Evolutionary conservation across 768 basidiomycete species (phyloP).

Genomic region (Suillus spraguei): DNA sequence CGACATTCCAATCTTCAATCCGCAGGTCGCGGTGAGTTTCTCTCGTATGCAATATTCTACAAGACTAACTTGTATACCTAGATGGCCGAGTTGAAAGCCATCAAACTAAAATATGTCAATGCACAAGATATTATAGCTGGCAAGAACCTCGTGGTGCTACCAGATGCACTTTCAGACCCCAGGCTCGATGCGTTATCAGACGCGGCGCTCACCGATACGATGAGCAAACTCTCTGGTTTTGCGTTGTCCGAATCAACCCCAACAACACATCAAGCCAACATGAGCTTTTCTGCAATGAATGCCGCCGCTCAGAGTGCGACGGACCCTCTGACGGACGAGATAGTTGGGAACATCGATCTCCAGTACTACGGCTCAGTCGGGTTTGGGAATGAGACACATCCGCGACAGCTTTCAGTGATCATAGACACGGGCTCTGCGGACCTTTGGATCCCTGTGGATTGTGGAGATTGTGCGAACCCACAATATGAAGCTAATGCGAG

Average conservation of each 20-base stretch:
- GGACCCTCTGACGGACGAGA: conserved; percentile 40
- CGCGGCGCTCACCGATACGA: not conserved
- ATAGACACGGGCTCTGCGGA: conserved; percentile 75
- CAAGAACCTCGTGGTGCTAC: not conserved
- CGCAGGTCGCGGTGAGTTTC: not conserved
- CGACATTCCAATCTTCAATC: not conserved
- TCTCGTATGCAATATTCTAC: not conserved
- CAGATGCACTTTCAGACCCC: conserved; percentile 2
- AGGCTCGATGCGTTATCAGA: not conserved
- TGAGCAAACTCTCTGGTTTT: not conserved
- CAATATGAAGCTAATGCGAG: conserved; percentile 45
- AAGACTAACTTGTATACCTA: not conserved
- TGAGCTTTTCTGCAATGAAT: not conserved
- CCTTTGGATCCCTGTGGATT: conserved; percentile 53
- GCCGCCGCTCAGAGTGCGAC: conserved; percentile 9
- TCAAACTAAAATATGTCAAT: not conserved
- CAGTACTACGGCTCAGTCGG: conserved; percentile 47
- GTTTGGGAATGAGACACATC: conserved; percentile 51
- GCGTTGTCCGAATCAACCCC: not conserved
- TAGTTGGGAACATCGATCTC: conserved; percentile 42
- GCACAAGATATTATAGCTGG: not conserved
- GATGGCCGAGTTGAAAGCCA: not conserved
- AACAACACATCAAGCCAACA: not conserved
- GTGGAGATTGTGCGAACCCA: conserved; percentile 37
- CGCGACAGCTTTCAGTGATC: conserved; percentile 54